Evolutionary conservation across 73 alveolate species (phyloP).

Genomic region (Paramecium primaurelia): DNA sequence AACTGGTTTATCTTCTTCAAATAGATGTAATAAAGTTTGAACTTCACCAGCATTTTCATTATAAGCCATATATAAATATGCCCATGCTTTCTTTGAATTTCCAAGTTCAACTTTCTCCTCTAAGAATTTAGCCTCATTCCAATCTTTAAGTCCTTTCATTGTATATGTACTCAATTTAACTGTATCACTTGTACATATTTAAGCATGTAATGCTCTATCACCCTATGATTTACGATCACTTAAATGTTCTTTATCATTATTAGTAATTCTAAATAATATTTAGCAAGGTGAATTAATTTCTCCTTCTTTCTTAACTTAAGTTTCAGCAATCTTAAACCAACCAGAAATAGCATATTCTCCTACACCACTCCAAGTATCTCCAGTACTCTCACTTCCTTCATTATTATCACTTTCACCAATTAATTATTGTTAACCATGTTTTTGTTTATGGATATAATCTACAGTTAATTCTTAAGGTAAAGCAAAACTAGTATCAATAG

Average conservation of each 20-base stretch:
- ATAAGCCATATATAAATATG: conserved; percentile 32
- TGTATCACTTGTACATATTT: not conserved
- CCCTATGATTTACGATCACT: conserved; percentile 42
- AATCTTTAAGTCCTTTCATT: not conserved
- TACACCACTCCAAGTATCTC: conserved; percentile 40
- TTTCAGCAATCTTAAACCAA: conserved; percentile 23
- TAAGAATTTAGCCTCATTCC: conserved; percentile 51
- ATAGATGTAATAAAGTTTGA: not conserved
- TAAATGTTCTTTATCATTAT: conserved; percentile 34
- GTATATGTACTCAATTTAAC: conserved; percentile 35
- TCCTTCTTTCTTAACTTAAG: not conserved
- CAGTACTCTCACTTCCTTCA: not conserved
- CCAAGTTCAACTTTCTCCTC: conserved; percentile 25
- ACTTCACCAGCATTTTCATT: not conserved
- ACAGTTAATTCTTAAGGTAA: conserved; percentile 25
- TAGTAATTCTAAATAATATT: not conserved
- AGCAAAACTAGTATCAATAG: not conserved
- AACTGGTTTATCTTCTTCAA: conserved; percentile 42
- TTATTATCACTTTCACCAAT: conserved; percentile 18
- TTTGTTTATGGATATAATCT: not conserved
- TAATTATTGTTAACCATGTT: not conserved
- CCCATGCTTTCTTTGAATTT: conserved; percentile 23
- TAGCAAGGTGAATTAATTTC: not conserved
- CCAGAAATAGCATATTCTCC: conserved; percentile 46
- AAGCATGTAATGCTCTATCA: conserved; percentile 46